Evolutionary conservation across 202 grass and related monocot genomes (phyloP).

Genomic region (Panicum hallii): DNA sequence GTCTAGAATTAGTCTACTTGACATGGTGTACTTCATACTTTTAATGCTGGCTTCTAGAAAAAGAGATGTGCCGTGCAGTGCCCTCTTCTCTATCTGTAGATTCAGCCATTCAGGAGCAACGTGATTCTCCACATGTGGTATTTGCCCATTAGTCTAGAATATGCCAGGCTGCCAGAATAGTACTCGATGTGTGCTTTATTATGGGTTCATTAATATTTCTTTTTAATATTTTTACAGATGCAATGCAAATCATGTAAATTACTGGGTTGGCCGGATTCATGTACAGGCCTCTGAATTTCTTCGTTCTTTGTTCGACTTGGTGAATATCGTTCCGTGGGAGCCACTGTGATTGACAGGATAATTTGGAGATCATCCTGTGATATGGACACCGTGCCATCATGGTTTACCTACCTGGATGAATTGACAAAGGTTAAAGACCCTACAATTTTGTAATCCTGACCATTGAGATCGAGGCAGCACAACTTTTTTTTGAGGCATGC

Average conservation of each 20-base stretch:
- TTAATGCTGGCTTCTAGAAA: background rate
- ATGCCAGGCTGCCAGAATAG: background rate
- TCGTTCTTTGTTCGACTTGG: conserved; percentile 63
- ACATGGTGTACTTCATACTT: conserved; percentile 6
- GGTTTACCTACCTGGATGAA: conserved; percentile 31
- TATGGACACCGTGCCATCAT: conserved; percentile 14
- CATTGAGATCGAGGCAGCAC: conserved; percentile 57
- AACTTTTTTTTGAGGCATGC: conserved; percentile 60
- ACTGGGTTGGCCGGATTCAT: conserved; percentile 47
- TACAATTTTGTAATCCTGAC: conserved; percentile 73
- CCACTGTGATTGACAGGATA: conserved; percentile 41
- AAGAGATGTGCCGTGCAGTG: background rate
- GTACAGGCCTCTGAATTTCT: conserved; percentile 56
- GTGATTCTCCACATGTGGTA: background rate
- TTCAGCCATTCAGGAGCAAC: too few species aligned
- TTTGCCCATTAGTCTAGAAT: background rate
- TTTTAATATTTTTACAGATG: conserved; percentile 47
- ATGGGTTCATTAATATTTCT: conserved; percentile 27
- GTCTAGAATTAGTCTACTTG: conserved; percentile 25
- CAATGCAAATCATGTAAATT: conserved; percentile 71
- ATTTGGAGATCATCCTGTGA: conserved; percentile 35
- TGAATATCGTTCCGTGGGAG: conserved; percentile 43
- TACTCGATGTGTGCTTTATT: background rate
- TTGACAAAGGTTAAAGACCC: conserved; percentile 24
- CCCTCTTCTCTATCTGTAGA: background rate